Percentiles rank a stretch among this genome's conserved stretches.
These are phyloP conservation scores for Brassica incana DNA, from an alignment of 345 rosid genomes.

Conservation along the genomic window DNA sequence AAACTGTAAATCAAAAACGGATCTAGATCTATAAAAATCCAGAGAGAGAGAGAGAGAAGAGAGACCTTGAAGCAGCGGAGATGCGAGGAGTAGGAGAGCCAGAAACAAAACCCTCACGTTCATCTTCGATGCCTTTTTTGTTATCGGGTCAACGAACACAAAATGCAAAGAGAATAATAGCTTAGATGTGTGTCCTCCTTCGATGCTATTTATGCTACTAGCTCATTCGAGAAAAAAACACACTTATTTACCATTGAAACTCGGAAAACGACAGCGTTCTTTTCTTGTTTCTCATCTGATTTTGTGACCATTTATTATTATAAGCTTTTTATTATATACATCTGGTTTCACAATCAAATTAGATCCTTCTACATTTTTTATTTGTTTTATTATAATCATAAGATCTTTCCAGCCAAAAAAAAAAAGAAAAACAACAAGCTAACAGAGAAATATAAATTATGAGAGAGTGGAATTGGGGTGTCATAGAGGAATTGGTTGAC, in stretches of 20 bases:
- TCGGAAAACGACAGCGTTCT: constrained; percentile 4
- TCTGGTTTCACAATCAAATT: neutral
- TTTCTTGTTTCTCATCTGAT: neutral
- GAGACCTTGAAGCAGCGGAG: constrained; percentile 79
- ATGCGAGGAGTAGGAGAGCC: constrained; percentile 73
- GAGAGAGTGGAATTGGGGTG: neutral
- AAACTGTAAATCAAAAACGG: constrained; percentile 9
- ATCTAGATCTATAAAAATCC: constrained; percentile 53
- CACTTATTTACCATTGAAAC: constrained; percentile 24
- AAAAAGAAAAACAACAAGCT: neutral
- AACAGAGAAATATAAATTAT: neutral
- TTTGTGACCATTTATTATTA: neutral
- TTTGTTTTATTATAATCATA: neutral
- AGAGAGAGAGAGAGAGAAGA: neutral
- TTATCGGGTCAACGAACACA: constrained; percentile 28
- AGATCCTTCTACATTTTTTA: neutral
- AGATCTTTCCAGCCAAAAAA: neutral
- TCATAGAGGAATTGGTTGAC: neutral
- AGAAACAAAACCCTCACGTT: constrained; percentile 70
- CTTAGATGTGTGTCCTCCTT: neutral
- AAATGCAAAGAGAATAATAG: neutral
- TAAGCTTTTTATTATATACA: neutral
- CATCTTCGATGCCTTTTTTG: constrained; percentile 37
- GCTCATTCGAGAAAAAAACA: neutral
- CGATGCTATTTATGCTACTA: neutral